Conservation (phyloP, 495 filamentous ascomycete genomes). For the Neurospora discreta region DNA sequence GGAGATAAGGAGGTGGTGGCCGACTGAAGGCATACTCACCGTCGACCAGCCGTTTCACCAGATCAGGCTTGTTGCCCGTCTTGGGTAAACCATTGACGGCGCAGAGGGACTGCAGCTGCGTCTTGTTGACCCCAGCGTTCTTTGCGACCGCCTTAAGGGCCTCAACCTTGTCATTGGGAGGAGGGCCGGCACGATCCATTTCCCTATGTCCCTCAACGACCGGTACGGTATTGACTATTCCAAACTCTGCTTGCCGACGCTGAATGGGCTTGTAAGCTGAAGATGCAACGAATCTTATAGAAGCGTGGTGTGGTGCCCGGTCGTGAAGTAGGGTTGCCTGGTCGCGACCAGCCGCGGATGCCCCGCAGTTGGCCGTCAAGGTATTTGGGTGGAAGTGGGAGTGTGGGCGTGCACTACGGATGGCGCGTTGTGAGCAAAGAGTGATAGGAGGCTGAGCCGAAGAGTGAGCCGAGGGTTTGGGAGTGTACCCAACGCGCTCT, state of each 20-base stretch:
- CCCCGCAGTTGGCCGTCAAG: not conserved
- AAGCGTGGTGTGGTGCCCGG: not conserved
- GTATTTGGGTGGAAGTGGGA: not conserved
- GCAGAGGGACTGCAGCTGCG: constrained; percentile 63
- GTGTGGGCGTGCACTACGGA: not conserved
- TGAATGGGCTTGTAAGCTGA: not conserved
- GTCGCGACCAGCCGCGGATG: not conserved
- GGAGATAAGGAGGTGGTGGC: not conserved
- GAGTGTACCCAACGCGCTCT: not conserved
- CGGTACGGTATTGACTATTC: not conserved
- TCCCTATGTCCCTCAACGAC: not conserved
- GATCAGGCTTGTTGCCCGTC: constrained; percentile 67
- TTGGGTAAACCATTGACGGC: constrained; percentile 55
- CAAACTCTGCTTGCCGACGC: not conserved
- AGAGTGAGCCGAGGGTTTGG: not conserved
- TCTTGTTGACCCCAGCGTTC: constrained; percentile 43
- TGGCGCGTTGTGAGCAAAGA: not conserved
- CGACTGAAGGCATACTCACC: constrained; percentile 35
- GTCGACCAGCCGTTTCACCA: constrained; percentile 64
- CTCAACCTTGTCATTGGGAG: constrained; percentile 27
- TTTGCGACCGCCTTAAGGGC: constrained; percentile 22
- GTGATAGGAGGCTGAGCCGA: not conserved
- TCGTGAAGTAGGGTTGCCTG: not conserved
- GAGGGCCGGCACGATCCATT: not conserved
- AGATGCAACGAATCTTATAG: not conserved